Evolutionary conservation across 768 basidiomycete species (phyloP), one percentile per base, ranked within the genome.

Genomic region (Russula earlei): DNA sequence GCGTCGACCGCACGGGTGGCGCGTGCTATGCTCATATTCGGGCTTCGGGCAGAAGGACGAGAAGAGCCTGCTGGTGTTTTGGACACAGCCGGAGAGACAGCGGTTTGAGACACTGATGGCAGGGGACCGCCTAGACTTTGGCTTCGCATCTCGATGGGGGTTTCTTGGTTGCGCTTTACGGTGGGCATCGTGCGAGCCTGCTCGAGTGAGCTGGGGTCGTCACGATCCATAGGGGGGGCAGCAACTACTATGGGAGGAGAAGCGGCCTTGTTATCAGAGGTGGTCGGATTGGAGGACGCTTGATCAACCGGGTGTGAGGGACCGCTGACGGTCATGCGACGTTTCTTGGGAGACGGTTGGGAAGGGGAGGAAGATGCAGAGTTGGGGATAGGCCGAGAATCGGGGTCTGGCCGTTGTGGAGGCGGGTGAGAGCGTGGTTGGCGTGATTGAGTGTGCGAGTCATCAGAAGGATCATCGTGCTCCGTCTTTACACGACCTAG

Each of bases 121-220:
- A 50, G 29, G 22, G 71, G 63, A 14, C 71, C 74, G 29, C 74
- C 80, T 14, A 75, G 70, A 65, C 83, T 83, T 10, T 78, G 83
- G 60, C 86, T 71, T 47, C 84, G 77, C 69, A 84, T 83, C 67
- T 87, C 83, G 52, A 83, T 80, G 54, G 83, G 71, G 45, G 81
- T 77, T 68, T 86, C 82, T 68, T 84, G 87, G 62, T 82, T 82
- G 67, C 83, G 84, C 64, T 85, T 87, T 47, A 80, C 75, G 34
- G 74, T 69, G 56, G 83, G 73, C 72, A 79, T 79, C 19, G 81
- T 79, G 65, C 83, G 75, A 41, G 82, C 76, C 67, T 83, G 80
- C 63, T 85, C 83, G 38, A 82, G 71, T 12, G 77, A 77, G 31
- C 68, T 65, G 1, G 80, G 74, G 62, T 85, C 81, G 67, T 86